Base-by-base conservation (phyloP, 169 alveolate species). In the Plasmodium reichenowi region DNA sequence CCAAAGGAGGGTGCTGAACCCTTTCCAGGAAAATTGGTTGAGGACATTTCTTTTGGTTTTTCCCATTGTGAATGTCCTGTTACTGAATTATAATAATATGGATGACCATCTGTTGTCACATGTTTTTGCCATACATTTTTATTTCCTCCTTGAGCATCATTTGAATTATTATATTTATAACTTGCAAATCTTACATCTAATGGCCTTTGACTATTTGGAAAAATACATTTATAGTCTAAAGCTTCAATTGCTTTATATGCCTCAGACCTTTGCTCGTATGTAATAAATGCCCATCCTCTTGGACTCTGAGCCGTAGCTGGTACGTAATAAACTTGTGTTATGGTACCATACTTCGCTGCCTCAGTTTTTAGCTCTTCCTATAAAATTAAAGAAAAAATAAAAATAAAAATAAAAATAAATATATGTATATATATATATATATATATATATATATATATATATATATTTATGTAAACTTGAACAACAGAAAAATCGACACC, bases 1-100 rank as follows among this genome's bases (percentile, higher is more conserved):
- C 98, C 99, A 38, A 62, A 94, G 1, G 93, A 52, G 17, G 95
- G 93, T 22, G 70, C 92, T 50, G 88, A 88, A 52, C 48, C 88
- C 47, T 67, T 91, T 7, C 88, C 71, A 15, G 32, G 20, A 32
- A 54, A 60, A 26, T 38, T 54, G 24, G 58, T 15, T 38, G 56
- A 43, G 5, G 52, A 43, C 15, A 95, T 45, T 32, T 96, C 98
- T 54, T 89, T 88, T 9, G 98, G 98, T 66, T 91, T 78, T 71
- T 95, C 97, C 98, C 98, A 96, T 75, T 96, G 97, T 17, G 98
- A 95, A 72, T 95, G 93, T 20, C 95, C 96, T 15, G 98, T 95
- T 26, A 92, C 63, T 24, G 88, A 90, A 76, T 95, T 95, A 88
- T 95, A 94, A 66, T 95, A 95, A 85, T 95, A 95, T 59, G 96